A percentile compares a stretch with the other conserved stretches of the same genome.
These are phyloP conservation scores for Candida tetrigidarum DNA, from an alignment of 1,139 yeast genomes.

Conservation along the genomic window DNA sequence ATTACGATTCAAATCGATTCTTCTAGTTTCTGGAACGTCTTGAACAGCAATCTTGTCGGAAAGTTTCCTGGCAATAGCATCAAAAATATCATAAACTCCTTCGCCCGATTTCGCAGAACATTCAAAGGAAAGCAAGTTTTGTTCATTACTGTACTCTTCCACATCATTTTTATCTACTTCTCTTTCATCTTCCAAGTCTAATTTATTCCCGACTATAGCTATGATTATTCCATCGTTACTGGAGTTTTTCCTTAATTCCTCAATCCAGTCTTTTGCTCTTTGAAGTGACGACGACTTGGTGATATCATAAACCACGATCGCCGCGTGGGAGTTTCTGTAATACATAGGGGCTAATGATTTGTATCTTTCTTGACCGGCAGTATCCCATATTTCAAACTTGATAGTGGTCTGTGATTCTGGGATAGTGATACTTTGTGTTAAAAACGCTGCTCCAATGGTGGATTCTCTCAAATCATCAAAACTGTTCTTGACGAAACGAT, in stretches of 20 bases:
- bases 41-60: constrained; percentile 34
- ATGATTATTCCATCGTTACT: constrained; percentile 72
- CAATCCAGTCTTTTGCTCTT: constrained; percentile 96
- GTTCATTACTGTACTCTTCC: constrained; percentile 35
- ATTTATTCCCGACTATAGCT: constrained; percentile 87
- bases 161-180: constrained; percentile 50
- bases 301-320: constrained; percentile 40
- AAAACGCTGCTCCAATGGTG: constrained; percentile 96
- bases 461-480: constrained; percentile 95
- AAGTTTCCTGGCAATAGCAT: constrained; percentile 45
- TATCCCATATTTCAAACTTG: constrained; percentile 54
- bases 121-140: constrained; percentile 33
- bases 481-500: constrained; percentile 63
- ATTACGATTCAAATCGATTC: constrained; percentile 38
- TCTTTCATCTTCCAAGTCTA: constrained; percentile 62
- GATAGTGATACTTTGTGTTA: constrained; percentile 78
- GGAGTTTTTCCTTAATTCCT: constrained; percentile 91
- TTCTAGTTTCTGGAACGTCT: constrained; percentile 34
- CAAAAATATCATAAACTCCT: constrained; percentile 49
- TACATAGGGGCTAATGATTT: constrained; percentile 54
- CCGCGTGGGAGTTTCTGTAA: constrained; percentile 49
- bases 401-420: constrained; percentile 41
- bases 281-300: constrained; percentile 57
- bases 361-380: constrained; percentile 56
- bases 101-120: constrained; percentile 54